phyloP scores from a whole-genome alignment of 2,329 filamentous ascomycete species.

The Aplosporella prunicola region DNA sequence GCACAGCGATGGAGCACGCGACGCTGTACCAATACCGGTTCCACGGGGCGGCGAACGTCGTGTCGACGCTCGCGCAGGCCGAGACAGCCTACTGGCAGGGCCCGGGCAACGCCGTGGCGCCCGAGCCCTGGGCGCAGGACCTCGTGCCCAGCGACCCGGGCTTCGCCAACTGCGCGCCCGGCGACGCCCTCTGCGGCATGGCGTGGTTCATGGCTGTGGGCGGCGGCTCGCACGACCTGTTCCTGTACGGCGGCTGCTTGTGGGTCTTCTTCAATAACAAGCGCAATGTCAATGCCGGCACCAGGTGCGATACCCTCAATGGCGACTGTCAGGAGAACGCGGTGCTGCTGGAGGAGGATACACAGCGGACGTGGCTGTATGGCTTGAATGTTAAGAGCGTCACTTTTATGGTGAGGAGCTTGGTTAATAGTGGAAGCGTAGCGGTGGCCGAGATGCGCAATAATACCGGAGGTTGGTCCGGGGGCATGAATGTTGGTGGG shows the following conservation, averaged over 20 bases:
- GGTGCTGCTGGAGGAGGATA: neutral
- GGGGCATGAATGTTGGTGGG: too few species aligned
- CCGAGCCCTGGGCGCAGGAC: conserved; percentile 33
- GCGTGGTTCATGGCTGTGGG: conserved; percentile 8
- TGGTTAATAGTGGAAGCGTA: conserved; percentile 1
- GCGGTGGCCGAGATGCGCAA: neutral
- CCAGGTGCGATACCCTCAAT: too few species aligned
- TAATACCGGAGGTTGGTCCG: conserved; percentile 7
- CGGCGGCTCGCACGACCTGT: neutral
- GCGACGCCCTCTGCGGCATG: conserved; percentile 13
- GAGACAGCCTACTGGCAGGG: conserved; percentile 45
- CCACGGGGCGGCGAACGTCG: conserved; percentile 40
- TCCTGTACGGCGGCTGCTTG: conserved; percentile 6
- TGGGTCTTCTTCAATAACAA: conserved; percentile 9
- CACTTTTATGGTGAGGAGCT: neutral
- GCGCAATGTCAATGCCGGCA: neutral
- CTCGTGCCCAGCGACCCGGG: conserved; percentile 22
- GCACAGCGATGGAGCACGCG: conserved; percentile 45
- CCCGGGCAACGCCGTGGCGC: conserved; percentile 19
- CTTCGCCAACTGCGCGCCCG: conserved; percentile 15
- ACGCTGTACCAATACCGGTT: conserved; percentile 46
- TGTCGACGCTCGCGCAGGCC: conserved; percentile 43
- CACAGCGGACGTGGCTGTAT: conserved; percentile 1
- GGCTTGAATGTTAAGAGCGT: conserved; percentile 6
- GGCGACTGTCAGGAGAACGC: conserved; percentile 3